Evolutionary conservation across 441 rosid genomes (phyloP), one percentile per base, ranked within the genome.

Genomic region (Rhodomyrtus psidioides): DNA sequence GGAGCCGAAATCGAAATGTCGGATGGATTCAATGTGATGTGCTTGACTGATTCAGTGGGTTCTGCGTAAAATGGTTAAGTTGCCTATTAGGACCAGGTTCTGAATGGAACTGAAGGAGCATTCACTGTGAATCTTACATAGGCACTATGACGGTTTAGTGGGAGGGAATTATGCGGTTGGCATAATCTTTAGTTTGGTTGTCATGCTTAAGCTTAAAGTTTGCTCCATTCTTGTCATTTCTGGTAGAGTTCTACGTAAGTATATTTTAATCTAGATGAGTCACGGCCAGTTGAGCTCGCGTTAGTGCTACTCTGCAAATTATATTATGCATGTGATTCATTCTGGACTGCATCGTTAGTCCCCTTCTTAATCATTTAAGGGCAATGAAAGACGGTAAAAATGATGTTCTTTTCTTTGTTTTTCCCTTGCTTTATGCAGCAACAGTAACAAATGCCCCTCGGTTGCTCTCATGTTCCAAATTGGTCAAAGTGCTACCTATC

Each of bases 391-490:
- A 70, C 16, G 0, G 51, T 49, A 70, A 21, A 70, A 70, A 70
- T 70, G n/a, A 70, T 1, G 79, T 56, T 34, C 57, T 46, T 49
- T 34, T 82, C 53, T 84, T n/a, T 49, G 51, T 65, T 39, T 83
- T 54, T 51, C 79, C 74, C 55, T 30, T 54, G 39, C 49, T 70
- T 12, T 70, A 82, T 91, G 94, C 96, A 97, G 99, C 59, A 91
- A 94, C 57, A 95, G 86, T 90, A 90, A 83, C 0, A 95, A 93
- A 88, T 97, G 99, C 83, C 96, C 99, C 86, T 97, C 99, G 2
- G 93, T 93, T 84, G 93, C 99, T 85, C 94, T 97, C 88, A 96
- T 97, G 98, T 97, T 97, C 90, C 99, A 92, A 87, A 94, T 95
- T 83, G 99, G 99, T 53, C 94, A 92, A 56, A 92, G 88, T 86